These are phyloP conservation scores for Linderniella brevidens DNA, from an alignment of 257 asterid genomes.

Conservation along the genomic window DNA sequence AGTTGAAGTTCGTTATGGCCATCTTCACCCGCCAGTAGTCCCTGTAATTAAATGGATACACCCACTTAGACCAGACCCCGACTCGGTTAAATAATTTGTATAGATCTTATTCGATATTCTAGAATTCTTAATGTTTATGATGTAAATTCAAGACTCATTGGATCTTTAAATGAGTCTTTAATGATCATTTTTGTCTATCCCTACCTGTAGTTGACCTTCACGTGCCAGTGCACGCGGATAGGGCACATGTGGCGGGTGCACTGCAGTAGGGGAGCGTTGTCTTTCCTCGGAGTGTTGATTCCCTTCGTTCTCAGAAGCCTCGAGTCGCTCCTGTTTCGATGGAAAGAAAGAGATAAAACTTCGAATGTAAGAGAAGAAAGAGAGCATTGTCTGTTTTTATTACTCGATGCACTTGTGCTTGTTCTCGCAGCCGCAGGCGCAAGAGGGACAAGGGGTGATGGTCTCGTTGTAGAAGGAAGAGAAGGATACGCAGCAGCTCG, in stretches of 20 bases:
- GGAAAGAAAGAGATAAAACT: too few relatives aligned
- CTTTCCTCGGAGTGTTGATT: conserved; percentile 50
- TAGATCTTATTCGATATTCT: too few relatives aligned
- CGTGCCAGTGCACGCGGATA: conserved; percentile 72
- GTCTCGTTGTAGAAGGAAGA: conserved; percentile 37
- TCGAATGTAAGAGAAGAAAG: background rate
- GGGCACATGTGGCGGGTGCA: conserved; percentile 86
- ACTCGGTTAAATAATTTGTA: too few relatives aligned
- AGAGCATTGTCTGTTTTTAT: background rate
- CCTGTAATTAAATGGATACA: too few relatives aligned
- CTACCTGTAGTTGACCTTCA: conserved; percentile 48
- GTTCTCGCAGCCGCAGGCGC: conserved; percentile 41
- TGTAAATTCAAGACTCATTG: too few relatives aligned
- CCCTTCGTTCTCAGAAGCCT: conserved; percentile 34
- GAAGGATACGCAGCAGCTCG: conserved; percentile 34
- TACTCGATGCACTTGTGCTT: conserved; percentile 31
- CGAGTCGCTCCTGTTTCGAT: conserved; percentile 49
- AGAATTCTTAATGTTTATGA: too few relatives aligned
- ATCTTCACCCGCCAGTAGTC: conserved; percentile 66
- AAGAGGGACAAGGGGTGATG: conserved; percentile 30
- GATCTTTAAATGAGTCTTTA: too few relatives aligned
- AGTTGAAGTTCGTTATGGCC: conserved; percentile 59
- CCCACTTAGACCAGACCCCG: too few relatives aligned
- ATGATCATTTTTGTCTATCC: too few relatives aligned
- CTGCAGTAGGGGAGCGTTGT: conserved; percentile 33